A percentile compares a stretch with the other conserved stretches of the same genome.
Conservation (phyloP, 2,329 filamentous ascomycete species). For the Cylindrodendrum hubeiense region DNA sequence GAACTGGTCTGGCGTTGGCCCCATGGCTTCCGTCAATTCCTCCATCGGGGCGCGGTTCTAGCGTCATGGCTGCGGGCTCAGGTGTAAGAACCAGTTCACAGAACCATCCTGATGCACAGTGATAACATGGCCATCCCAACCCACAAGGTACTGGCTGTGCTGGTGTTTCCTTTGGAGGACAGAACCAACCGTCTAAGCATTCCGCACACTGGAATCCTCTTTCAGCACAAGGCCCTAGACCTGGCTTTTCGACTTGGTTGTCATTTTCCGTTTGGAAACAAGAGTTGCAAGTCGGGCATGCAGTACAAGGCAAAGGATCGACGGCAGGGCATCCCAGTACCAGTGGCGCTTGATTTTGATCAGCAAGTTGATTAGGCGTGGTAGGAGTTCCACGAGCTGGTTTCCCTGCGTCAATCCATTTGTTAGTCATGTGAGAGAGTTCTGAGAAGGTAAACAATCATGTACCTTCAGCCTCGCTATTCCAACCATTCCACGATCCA, state of each 20-base stretch:
- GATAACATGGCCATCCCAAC: slow-evolving; percentile 48
- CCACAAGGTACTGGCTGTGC: slow-evolving; percentile 45
- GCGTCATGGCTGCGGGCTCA: background rate
- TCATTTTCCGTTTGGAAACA: slow-evolving; percentile 5
- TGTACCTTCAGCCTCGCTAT: background rate
- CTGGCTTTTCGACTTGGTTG: background rate
- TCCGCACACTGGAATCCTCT: slow-evolving; percentile 45
- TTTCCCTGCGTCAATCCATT: background rate
- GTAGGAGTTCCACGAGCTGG: background rate
- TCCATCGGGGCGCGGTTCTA: background rate
- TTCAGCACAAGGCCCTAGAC: slow-evolving; percentile 39
- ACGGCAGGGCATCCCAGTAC: background rate
- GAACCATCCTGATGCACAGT: slow-evolving; percentile 47
- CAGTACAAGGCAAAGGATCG: slow-evolving; percentile 29
- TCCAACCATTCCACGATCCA: background rate
- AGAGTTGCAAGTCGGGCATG: slow-evolving; percentile 30
- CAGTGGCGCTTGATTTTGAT: background rate
- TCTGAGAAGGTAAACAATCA: too few species aligned
- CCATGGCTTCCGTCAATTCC: background rate
- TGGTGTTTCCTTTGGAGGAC: slow-evolving; percentile 48
- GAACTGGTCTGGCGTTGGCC: background rate
- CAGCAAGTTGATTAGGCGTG: background rate
- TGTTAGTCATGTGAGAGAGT: background rate
- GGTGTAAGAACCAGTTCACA: slow-evolving; percentile 30
- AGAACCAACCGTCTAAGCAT: slow-evolving; percentile 49